These are phyloP conservation scores for Monilinia vaccinii-corymbosi DNA, from an alignment of 2,329 filamentous ascomycete species.

Conservation along the genomic window DNA sequence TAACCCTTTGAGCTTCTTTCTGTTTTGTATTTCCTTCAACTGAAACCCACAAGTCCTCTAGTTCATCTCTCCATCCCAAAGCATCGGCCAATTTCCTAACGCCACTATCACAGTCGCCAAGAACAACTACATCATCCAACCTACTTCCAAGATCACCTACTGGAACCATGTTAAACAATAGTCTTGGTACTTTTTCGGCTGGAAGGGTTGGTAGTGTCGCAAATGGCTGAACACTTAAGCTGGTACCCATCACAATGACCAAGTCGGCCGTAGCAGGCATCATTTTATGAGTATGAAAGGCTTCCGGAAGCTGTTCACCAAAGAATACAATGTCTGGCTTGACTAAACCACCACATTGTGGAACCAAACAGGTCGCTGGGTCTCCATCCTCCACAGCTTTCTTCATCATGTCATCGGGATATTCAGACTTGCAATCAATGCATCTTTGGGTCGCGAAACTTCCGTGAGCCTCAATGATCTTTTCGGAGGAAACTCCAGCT, in stretches of 20 bases:
- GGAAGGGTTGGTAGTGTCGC: conserved; percentile 65
- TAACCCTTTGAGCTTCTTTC: conserved; percentile 25
- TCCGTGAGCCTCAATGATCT: conserved; percentile 88
- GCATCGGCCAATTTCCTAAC: conserved; percentile 69
- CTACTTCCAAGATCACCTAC: conserved; percentile 72
- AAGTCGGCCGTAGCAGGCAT: conserved; percentile 60
- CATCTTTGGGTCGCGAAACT: conserved; percentile 89
- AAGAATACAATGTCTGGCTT: conserved; percentile 80
- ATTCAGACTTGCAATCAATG: conserved; percentile 72
- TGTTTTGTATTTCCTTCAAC: conserved; percentile 52
- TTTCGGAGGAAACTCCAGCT: conserved; percentile 72
- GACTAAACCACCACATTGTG: conserved; percentile 63
- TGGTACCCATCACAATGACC: conserved; percentile 81
- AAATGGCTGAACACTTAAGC: conserved; percentile 81
- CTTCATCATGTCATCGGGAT: conserved; percentile 66
- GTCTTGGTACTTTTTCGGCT: conserved; percentile 53
- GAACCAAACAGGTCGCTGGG: conserved; percentile 58
- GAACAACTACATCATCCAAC: conserved; percentile 72
- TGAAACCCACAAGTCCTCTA: conserved; percentile 65
- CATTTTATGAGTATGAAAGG: conserved; percentile 52
- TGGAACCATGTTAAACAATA: conserved; percentile 79
- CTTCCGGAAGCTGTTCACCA: conserved; percentile 59
- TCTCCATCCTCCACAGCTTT: conserved; percentile 54
- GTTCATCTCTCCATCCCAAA: conserved; percentile 76
- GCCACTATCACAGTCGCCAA: conserved; percentile 77